Conservation (phyloP, 352 stramenopile species). For the Globisporangium lucens region DNA sequence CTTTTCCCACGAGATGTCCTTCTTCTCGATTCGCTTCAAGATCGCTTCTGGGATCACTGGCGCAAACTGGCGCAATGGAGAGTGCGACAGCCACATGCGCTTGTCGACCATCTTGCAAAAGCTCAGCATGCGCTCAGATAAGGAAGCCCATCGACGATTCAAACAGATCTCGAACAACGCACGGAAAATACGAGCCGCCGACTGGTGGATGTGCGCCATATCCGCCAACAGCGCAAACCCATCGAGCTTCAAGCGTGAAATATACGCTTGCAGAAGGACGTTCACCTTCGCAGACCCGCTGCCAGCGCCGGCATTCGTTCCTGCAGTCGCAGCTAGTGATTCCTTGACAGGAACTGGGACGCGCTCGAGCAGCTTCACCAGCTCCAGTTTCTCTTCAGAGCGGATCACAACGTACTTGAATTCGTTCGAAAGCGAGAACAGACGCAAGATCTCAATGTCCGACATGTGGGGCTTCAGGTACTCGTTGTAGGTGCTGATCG, state of each 20-base stretch:
- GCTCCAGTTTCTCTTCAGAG: conserved; percentile 98
- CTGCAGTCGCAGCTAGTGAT: conserved; percentile 51
- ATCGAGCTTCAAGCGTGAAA: conserved; percentile 96
- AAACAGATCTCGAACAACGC: conserved; percentile 99
- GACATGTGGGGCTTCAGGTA: conserved; percentile 99
- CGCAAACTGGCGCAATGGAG: conserved; percentile 96
- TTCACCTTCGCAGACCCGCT: conserved; percentile 97
- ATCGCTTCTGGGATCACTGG: conserved; percentile 93
- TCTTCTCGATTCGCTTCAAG: conserved; percentile 97
- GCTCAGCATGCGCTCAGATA: conserved; percentile 94
- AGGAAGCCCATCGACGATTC: conserved; percentile 91
- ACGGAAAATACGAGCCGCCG: conserved; percentile 96
- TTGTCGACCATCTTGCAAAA: conserved; percentile 99
- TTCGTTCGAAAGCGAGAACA: conserved; percentile 98
- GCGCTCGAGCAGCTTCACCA: conserved; percentile 95
- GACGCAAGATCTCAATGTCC: conserved; percentile 99
- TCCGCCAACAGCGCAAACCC: conserved; percentile 98
- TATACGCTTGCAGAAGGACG: conserved; percentile 99
- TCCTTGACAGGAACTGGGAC: conserved; percentile 99
- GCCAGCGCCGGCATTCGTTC: conserved; percentile 34
- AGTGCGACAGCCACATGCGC: conserved; percentile 97
- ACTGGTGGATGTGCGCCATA: conserved; percentile 99
- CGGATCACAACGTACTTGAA: conserved; percentile 99
- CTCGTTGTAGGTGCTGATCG: conserved; percentile 98
- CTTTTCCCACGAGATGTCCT: conserved; percentile 98